Evolutionary conservation across 2,329 filamentous ascomycete genomes (phyloP).

Genomic region (Plenodomus tracheiphilus): DNA sequence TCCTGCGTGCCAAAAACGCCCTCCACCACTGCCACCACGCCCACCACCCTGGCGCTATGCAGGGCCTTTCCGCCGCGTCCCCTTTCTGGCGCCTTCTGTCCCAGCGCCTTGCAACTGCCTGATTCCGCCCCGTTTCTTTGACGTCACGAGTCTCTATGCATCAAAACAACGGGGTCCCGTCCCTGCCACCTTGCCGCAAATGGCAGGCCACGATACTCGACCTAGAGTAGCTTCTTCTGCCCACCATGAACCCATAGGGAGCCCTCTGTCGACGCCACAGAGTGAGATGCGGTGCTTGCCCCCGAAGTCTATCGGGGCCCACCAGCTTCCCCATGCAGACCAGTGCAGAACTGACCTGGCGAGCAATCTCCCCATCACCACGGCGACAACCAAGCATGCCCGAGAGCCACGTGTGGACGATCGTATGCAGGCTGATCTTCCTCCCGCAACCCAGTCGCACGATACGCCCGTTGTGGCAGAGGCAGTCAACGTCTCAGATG

Average conservation of each 20-base stretch:
- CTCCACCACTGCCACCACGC: background rate
- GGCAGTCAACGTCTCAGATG: too few species aligned
- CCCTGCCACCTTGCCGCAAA: background rate
- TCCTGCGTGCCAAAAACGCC: background rate
- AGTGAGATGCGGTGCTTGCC: too few species aligned
- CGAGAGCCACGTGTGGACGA: background rate
- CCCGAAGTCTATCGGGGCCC: too few species aligned
- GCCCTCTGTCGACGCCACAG: background rate
- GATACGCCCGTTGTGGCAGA: too few species aligned
- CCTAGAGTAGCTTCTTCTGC: background rate
- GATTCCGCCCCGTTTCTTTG: background rate
- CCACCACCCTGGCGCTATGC: conserved; percentile 1
- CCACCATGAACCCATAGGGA: too few species aligned
- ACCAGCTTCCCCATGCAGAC: background rate
- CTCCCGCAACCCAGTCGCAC: background rate
- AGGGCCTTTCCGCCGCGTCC: conserved; percentile 7
- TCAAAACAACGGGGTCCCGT: background rate
- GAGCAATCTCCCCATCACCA: background rate
- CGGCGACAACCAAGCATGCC: background rate
- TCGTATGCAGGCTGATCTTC: background rate
- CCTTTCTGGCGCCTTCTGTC: conserved; percentile 10
- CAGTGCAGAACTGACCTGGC: background rate
- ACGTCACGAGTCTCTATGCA: conserved; percentile 4
- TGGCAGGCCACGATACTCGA: conserved; percentile 1
- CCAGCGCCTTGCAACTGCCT: conserved; percentile 5